A percentile compares a stretch with the other conserved stretches of the same genome.
phyloP scores from a whole-genome alignment of 257 asterid species.

The Plantago ovata region DNA sequence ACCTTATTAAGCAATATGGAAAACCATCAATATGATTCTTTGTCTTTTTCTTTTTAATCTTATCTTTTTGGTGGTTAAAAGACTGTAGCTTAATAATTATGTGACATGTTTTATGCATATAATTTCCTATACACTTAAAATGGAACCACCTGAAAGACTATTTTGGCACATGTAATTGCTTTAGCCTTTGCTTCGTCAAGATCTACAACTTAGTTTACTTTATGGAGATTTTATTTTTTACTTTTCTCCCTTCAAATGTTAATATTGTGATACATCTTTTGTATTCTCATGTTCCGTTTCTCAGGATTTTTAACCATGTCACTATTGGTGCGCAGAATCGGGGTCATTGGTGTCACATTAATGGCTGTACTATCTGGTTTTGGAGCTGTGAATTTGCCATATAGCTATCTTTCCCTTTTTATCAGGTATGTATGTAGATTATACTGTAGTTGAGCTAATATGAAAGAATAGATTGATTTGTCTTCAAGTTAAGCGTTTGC shows the following conservation, averaged over 20 bases:
- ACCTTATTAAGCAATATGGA: neutral
- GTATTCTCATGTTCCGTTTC: too few relatives aligned
- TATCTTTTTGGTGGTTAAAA: neutral
- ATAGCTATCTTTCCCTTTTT: constrained; percentile 92
- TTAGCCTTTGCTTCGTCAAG: constrained; percentile 4
- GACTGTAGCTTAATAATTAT: neutral
- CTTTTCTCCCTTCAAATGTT: neutral
- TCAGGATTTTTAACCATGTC: constrained; percentile 96
- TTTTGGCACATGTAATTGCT: constrained; percentile 16
- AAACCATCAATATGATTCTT: too few relatives aligned
- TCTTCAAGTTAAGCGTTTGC: too few relatives aligned
- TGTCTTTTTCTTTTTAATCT: neutral
- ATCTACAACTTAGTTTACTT: neutral
- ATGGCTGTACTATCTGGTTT: constrained; percentile 97
- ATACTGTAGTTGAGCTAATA: constrained; percentile 18
- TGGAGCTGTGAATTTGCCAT: constrained; percentile 98
- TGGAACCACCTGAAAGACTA: neutral
- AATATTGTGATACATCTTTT: neutral
- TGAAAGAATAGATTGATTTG: neutral
- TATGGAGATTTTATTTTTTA: neutral
- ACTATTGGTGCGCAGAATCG: constrained; percentile 94
- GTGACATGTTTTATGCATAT: neutral
- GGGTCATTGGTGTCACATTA: constrained; percentile 96
- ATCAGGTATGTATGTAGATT: constrained; percentile 71
- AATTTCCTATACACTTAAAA: neutral